phyloP scores from a whole-genome alignment of 805 yeast genomes.

The Hanseniaspora clermontiae region DNA sequence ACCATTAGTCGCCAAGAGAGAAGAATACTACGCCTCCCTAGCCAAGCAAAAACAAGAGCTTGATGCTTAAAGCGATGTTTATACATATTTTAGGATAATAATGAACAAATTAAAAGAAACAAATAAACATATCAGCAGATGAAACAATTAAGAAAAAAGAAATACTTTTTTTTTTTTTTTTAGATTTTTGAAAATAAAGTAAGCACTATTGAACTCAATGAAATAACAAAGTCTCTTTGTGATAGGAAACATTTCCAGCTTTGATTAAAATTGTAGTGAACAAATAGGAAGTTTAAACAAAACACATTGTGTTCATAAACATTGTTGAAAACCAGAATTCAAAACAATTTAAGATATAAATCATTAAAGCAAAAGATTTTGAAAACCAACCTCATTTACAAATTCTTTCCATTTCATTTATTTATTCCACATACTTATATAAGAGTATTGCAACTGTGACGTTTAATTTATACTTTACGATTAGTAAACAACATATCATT shows the following conservation, averaged over 20 bases:
- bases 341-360: no score
- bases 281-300: no score
- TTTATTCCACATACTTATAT: neutral
- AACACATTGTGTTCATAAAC: neutral
- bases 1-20: conserved; percentile 60
- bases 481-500: neutral
- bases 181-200: neutral
- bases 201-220: neutral
- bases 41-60: conserved; percentile 52
- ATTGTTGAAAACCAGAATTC: neutral
- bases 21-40: conserved; percentile 66
- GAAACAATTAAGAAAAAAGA: neutral
- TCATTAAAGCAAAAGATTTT: no score
- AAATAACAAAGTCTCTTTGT: neutral
- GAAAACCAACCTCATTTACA: neutral
- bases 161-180: neutral
- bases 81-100: neutral
- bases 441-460: neutral
- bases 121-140: neutral
- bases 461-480: neutral
- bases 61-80: conserved; percentile 3
- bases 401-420: neutral
- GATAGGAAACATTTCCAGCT: neutral
- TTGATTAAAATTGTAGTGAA: no score
- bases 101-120: neutral